A percentile compares a stretch with the other conserved stretches of the same genome.
Evolutionary conservation across 768 basidiomycete species (phyloP).

Genomic region (Russula brevipes): DNA sequence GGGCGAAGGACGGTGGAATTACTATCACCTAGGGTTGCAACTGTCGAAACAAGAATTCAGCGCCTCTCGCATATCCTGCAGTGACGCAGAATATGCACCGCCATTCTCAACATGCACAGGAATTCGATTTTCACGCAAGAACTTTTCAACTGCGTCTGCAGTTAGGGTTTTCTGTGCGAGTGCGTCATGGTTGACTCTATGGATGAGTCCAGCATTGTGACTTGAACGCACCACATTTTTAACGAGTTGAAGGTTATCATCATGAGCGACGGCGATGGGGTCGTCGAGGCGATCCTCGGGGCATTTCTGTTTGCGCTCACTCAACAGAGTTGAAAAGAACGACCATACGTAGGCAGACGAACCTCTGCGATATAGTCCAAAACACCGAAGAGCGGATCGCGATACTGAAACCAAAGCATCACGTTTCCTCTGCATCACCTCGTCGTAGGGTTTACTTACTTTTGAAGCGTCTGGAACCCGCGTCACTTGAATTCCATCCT

Average conservation of each 20-base stretch:
- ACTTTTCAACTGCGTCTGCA: not conserved
- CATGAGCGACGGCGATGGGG: constrained; percentile 1
- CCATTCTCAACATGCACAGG: constrained; percentile 7
- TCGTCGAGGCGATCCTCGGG: not conserved
- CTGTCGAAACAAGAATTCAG: not conserved
- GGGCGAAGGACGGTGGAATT: too few relatives aligned
- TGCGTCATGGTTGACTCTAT: not conserved
- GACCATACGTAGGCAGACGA: not conserved
- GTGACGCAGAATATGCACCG: not conserved
- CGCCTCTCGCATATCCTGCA: not conserved
- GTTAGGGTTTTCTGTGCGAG: not conserved
- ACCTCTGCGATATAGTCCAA: constrained; percentile 13
- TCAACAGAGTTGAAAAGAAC: not conserved
- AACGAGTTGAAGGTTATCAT: constrained; percentile 6
- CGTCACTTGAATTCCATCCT: not conserved
- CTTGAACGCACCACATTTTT: constrained; percentile 5
- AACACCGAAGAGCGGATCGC: constrained; percentile 7
- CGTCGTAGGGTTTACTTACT: too few relatives aligned
- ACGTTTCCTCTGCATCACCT: too few relatives aligned
- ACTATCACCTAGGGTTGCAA: not conserved
- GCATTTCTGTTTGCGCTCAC: not conserved
- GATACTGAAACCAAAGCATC: too few relatives aligned
- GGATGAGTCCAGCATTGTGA: not conserved
- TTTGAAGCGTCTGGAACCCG: not conserved
- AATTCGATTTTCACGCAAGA: not conserved